Base-by-base conservation (phyloP, 345 rosid genomes). In the Streptanthus diversifolius region DNA sequence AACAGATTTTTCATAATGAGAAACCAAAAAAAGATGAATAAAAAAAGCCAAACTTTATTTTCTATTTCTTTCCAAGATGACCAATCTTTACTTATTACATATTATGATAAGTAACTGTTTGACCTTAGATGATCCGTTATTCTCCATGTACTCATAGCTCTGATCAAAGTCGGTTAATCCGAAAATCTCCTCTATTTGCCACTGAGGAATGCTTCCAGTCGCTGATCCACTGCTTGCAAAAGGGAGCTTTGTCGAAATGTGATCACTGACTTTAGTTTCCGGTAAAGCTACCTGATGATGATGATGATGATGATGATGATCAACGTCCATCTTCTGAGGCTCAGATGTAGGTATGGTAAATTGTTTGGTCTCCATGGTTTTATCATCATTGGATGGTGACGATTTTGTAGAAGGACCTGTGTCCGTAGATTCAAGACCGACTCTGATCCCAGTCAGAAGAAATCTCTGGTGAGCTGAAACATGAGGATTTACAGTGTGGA, bases 401-500 rank as follows among this genome's bases (percentile, higher is more conserved):
- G 84, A 86, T 33, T 79, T 79, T 0, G 80, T 9, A 13, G 88
- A 83, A 45, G 96, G 85, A 70, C 82, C 79, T 36, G 78, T 73
- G 57, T 87, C 85, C 5, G 83, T 76, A 19, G 87, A 68, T 79
- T 95, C 97, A 52, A 79, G 89, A 78, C 90, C 96, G 57, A 95
- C 96, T 81, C 87, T 89, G 32, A 95, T 95, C 57, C 97, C 99
- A 14, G 99, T 95, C 15, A 95, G 85, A 68, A 95, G 86, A 84
- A 88, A 95, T 51, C 99, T 78, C 70, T 91, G 97, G 79, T 95
- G 99, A 75, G 83, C 83, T 73, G 97, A 85, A 27, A 90, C 97
- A 74, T 77, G 85, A 43, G 80, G 43, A 73, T 91, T 95, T 29
- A 75, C 93, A 2, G 92, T 71, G 72, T 95, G 99, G 71, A 95